Base-by-base conservation (phyloP, 768 basidiomycete species). In the Arthromyces matolae region DNA sequence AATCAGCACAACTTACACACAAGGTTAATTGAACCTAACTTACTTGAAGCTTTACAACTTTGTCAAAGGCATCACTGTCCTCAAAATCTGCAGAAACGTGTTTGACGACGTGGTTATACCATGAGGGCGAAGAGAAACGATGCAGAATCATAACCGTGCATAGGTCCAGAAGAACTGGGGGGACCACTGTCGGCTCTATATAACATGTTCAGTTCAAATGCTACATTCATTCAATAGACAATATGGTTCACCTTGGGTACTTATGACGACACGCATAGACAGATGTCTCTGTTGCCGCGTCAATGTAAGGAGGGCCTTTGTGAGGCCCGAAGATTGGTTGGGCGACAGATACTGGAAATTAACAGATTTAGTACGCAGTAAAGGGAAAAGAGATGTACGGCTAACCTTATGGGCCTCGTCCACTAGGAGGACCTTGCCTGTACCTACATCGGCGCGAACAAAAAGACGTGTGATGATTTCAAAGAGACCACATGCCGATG, bases 391-490 rank as follows among this genome's bases (percentile, higher is more conserved):
- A 22, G 3, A 6, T 35, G 2, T 32, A 32, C 34, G 29, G 0
- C 65, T 29, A 43, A 81, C 86, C 59, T 88, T 88, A 53, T 89
- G 86, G 0, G 86, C 86, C 50, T 89, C 86, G 37, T 89, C 86
- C 0, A 88, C 80, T 0, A 89, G 74, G 2, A 86, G 71, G 1
- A 86, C 77, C 47, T 86, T 87, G 5, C 84, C 85, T 0, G 80
- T 81, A 4, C 64, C 71, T 2, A 84, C 72, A 1, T 79, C 66
- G 1, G 80, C 73, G 22, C 85, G 72, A 10, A 84, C 73, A 53
- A 88, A 89, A 1, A 84, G 57, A 28, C 86, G 73, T 0, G 77
- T 72, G 0, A 88, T 63, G 7, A 89, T 84, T 47, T 89, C 84
- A 45, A 88, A 89, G 3, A 88, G 60, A 0, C 78, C 78, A 52